Conservation (phyloP, 1,284 basidiomycete species). For the Agroathelia rolfsii region DNA sequence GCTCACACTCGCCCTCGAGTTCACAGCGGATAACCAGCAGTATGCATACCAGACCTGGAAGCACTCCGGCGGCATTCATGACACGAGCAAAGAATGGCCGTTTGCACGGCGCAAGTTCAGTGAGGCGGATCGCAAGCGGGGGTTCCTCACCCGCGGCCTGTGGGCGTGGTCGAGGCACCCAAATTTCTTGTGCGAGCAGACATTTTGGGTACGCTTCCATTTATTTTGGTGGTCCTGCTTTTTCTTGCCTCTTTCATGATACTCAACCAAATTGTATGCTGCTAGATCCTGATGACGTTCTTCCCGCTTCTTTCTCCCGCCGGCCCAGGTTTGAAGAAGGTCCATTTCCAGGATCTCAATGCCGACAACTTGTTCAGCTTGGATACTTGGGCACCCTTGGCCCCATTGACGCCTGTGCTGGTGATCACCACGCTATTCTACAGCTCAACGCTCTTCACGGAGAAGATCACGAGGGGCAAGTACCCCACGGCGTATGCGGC, state of each 20-base stretch:
- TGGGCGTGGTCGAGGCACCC: slow-evolving; percentile 87
- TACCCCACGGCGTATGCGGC: slow-evolving; percentile 65
- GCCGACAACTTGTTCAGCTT: slow-evolving; percentile 14
- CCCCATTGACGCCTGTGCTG: slow-evolving; percentile 41
- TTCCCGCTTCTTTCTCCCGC: slow-evolving; percentile 50
- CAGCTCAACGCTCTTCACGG: slow-evolving; percentile 69
- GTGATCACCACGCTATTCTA: slow-evolving; percentile 62
- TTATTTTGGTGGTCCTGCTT: neutral
- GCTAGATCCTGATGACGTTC: slow-evolving; percentile 54
- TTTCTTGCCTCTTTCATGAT: neutral
- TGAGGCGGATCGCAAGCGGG: slow-evolving; percentile 61
- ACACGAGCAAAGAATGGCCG: slow-evolving; percentile 48
- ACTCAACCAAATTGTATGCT: slow-evolving; percentile 6
- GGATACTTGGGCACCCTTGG: slow-evolving; percentile 24
- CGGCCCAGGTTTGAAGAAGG: slow-evolving; percentile 25
- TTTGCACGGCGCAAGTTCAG: slow-evolving; percentile 57
- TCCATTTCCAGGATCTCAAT: slow-evolving; percentile 15
- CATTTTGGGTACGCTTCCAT: slow-evolving; percentile 66
- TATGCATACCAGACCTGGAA: slow-evolving; percentile 81
- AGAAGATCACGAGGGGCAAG: slow-evolving; percentile 68
- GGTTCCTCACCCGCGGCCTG: slow-evolving; percentile 78
- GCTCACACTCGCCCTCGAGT: slow-evolving; percentile 57
- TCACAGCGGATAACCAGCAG: slow-evolving; percentile 86
- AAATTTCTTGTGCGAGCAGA: slow-evolving; percentile 85
- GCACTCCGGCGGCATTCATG: slow-evolving; percentile 35